Evolutionary conservation across 768 basidiomycete species (phyloP).

Genomic region (Hericium erinaceus): DNA sequence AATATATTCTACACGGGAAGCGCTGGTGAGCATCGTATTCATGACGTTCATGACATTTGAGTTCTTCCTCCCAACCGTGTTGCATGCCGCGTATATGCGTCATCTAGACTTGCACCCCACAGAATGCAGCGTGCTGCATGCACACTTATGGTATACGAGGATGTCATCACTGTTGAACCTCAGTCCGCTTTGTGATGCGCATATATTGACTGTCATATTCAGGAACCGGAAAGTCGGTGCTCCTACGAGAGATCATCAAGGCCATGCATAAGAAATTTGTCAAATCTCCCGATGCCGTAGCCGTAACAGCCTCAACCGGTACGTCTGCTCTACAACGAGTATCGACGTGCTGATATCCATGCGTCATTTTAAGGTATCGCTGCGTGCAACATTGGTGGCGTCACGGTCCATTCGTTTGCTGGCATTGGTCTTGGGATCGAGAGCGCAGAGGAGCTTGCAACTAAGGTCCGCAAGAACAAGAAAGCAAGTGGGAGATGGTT

Average conservation of each 20-base stretch:
- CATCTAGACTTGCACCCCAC: not conserved
- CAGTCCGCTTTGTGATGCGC: not conserved
- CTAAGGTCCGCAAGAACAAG: slow-evolving; percentile 70
- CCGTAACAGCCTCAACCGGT: slow-evolving; percentile 94
- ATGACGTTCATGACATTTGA: not conserved
- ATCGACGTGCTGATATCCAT: not conserved
- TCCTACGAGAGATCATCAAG: slow-evolving; percentile 86
- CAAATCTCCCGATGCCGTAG: slow-evolving; percentile 62
- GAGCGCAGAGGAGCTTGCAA: slow-evolving; percentile 46
- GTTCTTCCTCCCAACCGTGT: slow-evolving; percentile 5
- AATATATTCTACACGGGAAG: slow-evolving; percentile 96
- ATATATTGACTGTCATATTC: not conserved
- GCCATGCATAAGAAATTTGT: slow-evolving; percentile 46
- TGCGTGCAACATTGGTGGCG: slow-evolving; percentile 94
- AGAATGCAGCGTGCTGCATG: not conserved
- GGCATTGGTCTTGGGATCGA: slow-evolving; percentile 84
- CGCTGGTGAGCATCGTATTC: slow-evolving; percentile 56
- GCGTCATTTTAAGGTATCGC: slow-evolving; percentile 57
- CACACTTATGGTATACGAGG: not conserved
- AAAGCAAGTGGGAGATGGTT: slow-evolving; percentile 77
- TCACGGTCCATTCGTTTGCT: slow-evolving; percentile 93
- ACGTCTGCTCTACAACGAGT: not conserved
- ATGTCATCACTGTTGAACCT: not conserved
- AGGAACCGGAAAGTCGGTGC: slow-evolving; percentile 97
- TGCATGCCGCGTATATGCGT: slow-evolving; percentile 1